Conservation (phyloP, 345 rosid genomes). For the Diplotaxis tenuifolia region DNA sequence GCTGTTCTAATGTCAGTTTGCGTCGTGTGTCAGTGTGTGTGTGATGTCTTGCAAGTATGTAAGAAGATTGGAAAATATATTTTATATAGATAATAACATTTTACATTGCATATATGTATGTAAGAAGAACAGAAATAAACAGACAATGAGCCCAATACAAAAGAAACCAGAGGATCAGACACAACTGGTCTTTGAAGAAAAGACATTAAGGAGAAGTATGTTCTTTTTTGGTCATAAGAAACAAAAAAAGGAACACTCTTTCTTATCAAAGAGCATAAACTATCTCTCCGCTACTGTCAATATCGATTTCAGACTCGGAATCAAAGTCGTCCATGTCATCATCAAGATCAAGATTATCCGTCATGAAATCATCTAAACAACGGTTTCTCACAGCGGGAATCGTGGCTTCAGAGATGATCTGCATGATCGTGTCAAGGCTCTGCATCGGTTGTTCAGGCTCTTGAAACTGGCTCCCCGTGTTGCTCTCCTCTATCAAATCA, state of each 20-base stretch:
- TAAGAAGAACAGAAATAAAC: slow-evolving; percentile 6
- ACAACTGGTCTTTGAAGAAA: neutral
- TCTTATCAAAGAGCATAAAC: slow-evolving; percentile 59
- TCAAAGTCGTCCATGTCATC: slow-evolving; percentile 82
- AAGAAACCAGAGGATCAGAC: slow-evolving; percentile 24
- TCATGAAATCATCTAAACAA: slow-evolving; percentile 51
- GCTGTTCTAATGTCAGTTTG: neutral
- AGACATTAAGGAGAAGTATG: neutral
- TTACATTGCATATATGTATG: slow-evolving; percentile 23
- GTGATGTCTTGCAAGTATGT: neutral
- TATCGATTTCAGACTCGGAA: slow-evolving; percentile 78
- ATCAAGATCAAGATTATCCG: slow-evolving; percentile 67
- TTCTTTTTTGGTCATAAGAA: neutral
- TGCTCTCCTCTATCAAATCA: slow-evolving; percentile 64
- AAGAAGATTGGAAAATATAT: slow-evolving; percentile 5
- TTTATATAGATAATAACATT: slow-evolving; percentile 19
- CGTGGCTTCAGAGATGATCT: slow-evolving; percentile 88
- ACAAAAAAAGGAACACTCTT: neutral
- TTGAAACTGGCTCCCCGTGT: slow-evolving; percentile 54
- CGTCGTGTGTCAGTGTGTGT: too few relatives aligned
- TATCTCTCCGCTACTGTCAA: slow-evolving; percentile 93
- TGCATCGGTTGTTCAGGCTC: slow-evolving; percentile 92
- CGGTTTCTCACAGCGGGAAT: slow-evolving; percentile 62
- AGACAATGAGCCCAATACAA: slow-evolving; percentile 26
- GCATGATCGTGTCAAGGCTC: slow-evolving; percentile 82